Evolutionary conservation across 139 green algal genomes (phyloP), one percentile per base, ranked within the genome.

Genomic region (Chlorella sp.): DNA sequence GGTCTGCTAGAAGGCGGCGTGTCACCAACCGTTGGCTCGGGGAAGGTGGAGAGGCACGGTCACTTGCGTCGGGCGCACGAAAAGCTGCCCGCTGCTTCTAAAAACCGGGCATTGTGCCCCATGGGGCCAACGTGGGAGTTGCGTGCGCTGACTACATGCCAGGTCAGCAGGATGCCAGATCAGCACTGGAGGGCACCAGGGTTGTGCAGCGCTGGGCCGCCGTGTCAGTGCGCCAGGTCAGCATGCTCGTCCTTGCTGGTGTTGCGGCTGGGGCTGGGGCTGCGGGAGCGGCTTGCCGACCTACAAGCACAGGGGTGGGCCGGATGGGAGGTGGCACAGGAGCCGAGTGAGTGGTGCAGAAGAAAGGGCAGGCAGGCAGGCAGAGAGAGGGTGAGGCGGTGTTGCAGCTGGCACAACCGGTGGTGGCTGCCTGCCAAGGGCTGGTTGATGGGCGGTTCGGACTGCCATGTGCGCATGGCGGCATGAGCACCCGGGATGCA

Each of bases 221-320:
- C 15, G 61, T 11, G 28, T 88, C 64, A 88, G 1, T 64, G 83
- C 24, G 61, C 61, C 14, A 88, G 2, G 36, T 88, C 64, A 28
- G 83, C 61, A 66, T 79, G 79, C 22, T 88, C 83, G 61, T 88
- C 83, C 64, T 61, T 79, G 83, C 82, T 75, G 57, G n/a, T 34
- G 11, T 19, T 60, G 83, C 53, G 39, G 83, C 83, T 88, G 21
- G 21, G 64, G 83, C 83, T 88, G 21, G 3, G 34, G 34, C n/a
- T 57, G 57, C 34, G 82, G 60, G 42, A 66, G 60, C 57, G 82
- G 34, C 34, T 53, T 24, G 75, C 34, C 16, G n/a, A 42, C 34
- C n/a, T 37, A 15, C 75, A 37, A 26, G 75, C 34, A 30, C 1
- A 22, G 16, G 75, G 7, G 75, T 1, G 21, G 24, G 21, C 40